Evolutionary conservation across 2,329 filamentous ascomycete species (phyloP).

Genomic region (Dothideomycetes sp.): DNA sequence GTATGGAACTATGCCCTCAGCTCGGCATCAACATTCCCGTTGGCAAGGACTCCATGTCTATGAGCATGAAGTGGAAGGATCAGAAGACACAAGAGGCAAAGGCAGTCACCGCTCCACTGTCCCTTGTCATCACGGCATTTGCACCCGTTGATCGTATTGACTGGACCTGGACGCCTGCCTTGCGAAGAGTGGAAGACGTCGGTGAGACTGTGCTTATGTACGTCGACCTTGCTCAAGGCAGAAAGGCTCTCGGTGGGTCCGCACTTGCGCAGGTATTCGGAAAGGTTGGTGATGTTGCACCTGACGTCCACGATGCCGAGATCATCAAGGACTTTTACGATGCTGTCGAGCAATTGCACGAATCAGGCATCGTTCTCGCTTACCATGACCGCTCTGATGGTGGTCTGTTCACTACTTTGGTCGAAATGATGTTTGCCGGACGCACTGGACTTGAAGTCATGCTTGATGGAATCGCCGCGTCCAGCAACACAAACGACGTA

Average conservation of each 20-base stretch:
- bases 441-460: slow-evolving; percentile 79
- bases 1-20: slow-evolving; percentile 80
- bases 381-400: slow-evolving; percentile 95
- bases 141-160: slow-evolving; percentile 70
- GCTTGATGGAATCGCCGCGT: slow-evolving; percentile 61
- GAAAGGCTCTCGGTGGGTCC: slow-evolving; percentile 77
- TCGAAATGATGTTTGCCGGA: slow-evolving; percentile 97
- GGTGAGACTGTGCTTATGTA: slow-evolving; percentile 83
- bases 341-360: slow-evolving; percentile 59
- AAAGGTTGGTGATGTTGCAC: slow-evolving; percentile 71
- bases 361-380: slow-evolving; percentile 66
- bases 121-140: slow-evolving; percentile 84
- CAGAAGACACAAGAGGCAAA: slow-evolving; percentile 53
- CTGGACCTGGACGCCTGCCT: slow-evolving; percentile 87
- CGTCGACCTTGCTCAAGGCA: slow-evolving; percentile 76
- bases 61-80: slow-evolving; percentile 95
- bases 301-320: slow-evolving; percentile 74
- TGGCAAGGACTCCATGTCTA: slow-evolving; percentile 95
- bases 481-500: slow-evolving; percentile 45
- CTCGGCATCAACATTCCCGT: slow-evolving; percentile 92
- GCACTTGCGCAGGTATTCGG: slow-evolving; percentile 83
- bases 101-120: slow-evolving; percentile 86
- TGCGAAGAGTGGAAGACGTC: slow-evolving; percentile 73
- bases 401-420: slow-evolving; percentile 78
- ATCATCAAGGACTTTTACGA: slow-evolving; percentile 86